Conservation (phyloP, 2,329 filamentous ascomycete genomes). For the Blastomyces parvus region DNA sequence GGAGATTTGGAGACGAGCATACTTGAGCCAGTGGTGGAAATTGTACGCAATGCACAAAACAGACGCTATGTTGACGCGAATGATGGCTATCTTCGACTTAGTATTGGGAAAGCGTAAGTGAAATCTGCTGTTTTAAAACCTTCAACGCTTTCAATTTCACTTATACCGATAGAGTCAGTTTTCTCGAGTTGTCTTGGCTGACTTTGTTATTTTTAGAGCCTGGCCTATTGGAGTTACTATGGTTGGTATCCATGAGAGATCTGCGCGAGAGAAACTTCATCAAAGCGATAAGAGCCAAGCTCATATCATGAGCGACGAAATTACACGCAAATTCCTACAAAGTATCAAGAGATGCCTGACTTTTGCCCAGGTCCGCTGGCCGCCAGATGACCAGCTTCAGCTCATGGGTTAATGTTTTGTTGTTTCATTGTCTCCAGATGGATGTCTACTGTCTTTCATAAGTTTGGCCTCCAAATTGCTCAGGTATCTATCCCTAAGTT, state of each 20-base stretch:
- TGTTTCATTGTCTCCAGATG: not conserved
- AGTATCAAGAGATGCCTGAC: constrained; percentile 95
- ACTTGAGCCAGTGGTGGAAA: constrained; percentile 75
- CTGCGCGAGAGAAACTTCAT: constrained; percentile 88
- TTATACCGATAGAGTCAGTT: constrained; percentile 13
- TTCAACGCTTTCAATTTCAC: not conserved
- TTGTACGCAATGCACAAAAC: constrained; percentile 82
- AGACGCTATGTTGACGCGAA: constrained; percentile 92
- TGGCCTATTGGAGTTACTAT: constrained; percentile 99
- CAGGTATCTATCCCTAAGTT: constrained; percentile 3
- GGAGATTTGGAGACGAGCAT: constrained; percentile 69
- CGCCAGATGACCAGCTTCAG: constrained; percentile 82
- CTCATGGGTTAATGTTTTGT: constrained; percentile 64
- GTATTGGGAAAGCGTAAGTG: constrained; percentile 74
- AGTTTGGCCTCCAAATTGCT: not conserved
- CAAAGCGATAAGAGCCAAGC: constrained; percentile 66
- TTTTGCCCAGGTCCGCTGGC: constrained; percentile 95
- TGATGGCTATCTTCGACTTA: constrained; percentile 83
- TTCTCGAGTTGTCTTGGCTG: constrained; percentile 5
- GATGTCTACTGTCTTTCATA: not conserved
- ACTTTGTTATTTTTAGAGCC: constrained; percentile 43
- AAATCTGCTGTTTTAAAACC: not conserved
- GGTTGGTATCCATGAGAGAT: constrained; percentile 98
- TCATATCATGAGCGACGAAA: constrained; percentile 95
- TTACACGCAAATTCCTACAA: constrained; percentile 89